Conservation (phyloP, 2,329 filamentous ascomycete species). For the Emergomyces pasteurianus region DNA sequence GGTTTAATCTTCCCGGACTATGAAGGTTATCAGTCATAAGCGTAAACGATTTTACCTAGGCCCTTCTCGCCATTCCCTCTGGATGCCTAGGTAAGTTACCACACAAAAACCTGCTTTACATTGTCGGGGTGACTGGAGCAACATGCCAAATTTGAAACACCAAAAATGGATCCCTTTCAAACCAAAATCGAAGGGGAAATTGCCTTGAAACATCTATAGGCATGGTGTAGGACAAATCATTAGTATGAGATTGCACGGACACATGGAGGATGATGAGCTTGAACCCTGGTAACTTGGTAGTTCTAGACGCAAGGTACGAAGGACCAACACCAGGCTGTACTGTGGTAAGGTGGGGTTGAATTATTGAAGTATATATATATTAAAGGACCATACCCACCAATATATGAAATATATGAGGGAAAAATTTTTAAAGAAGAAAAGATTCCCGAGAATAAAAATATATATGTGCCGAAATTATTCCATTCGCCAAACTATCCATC, state of each 20-base stretch:
- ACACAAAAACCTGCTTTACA: too few relatives aligned
- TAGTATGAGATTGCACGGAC: not conserved
- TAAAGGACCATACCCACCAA: not conserved
- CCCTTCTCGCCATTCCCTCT: not conserved
- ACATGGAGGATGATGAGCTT: not conserved
- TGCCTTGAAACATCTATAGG: too few relatives aligned
- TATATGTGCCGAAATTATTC: not conserved
- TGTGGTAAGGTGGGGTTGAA: not conserved
- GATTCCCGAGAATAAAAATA: not conserved
- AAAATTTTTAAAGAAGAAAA: not conserved
- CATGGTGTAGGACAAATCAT: too few relatives aligned
- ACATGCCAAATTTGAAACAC: too few relatives aligned
- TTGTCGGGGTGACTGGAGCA: too few relatives aligned
- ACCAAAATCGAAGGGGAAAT: too few relatives aligned
- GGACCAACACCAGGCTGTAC: not conserved
- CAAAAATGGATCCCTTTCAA: too few relatives aligned
- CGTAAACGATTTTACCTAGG: not conserved
- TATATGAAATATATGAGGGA: not conserved
- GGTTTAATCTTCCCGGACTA: too few relatives aligned
- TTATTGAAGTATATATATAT: not conserved
- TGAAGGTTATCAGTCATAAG: not conserved
- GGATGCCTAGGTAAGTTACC: too few relatives aligned
- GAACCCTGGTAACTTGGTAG: not conserved
- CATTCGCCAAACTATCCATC: not conserved
- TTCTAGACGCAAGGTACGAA: not conserved